Base-by-base conservation (phyloP, 1,284 basidiomycete species). In the Ustilago hordei region DNA sequence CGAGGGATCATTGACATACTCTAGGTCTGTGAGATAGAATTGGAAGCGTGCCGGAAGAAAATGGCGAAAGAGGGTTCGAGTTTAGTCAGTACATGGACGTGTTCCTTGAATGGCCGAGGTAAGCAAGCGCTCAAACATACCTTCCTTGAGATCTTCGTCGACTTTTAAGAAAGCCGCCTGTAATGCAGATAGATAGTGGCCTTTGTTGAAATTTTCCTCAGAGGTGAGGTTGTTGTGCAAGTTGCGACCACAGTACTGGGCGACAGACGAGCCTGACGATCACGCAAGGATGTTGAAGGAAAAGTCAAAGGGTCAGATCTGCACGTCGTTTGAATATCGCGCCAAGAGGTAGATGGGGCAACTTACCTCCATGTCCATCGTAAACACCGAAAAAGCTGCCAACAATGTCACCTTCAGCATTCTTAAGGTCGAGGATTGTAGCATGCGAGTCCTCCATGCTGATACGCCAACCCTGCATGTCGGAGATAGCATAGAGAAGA, bases 391-490 rank as follows among this genome's bases (percentile, higher is more conserved):
- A 98, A 87, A 98, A 96, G 67, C 80, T 82, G 0, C 88, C 88
- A n/a, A 70, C 68, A n/a, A 80, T 80, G 60, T 87, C 60, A 83
- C 76, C 76, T 13, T 70, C 64, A 19, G 58, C 76, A 31, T 65
- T 64, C 50, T 80, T 73, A 13, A 78, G 76, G 50, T 81, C 74
- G 36, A 98, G 88, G 35, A 94, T 88, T 58, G 91, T 90, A n/a
- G 94, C 90, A 87, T 99, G 97, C 2, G 96, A 92, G 86, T 99
- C 97, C 88, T 99, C 97, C 97, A 99, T 99, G 82, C 92, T 92
- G 88, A 98, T 93, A 87, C 97, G 90, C 97, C 97, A 99, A 81
- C 97, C 97, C 88, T 99, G 97, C 97, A 99, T 99, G 88, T 98
- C 95, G 50, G 93, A 92, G 56, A 98, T 89, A 11, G 91, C 93